A percentile compares a stretch with the other conserved stretches of the same genome.
These are phyloP conservation scores for Zygosaccharomyces bailii DNA, from an alignment of 805 yeast genomes.

Conservation along the genomic window DNA sequence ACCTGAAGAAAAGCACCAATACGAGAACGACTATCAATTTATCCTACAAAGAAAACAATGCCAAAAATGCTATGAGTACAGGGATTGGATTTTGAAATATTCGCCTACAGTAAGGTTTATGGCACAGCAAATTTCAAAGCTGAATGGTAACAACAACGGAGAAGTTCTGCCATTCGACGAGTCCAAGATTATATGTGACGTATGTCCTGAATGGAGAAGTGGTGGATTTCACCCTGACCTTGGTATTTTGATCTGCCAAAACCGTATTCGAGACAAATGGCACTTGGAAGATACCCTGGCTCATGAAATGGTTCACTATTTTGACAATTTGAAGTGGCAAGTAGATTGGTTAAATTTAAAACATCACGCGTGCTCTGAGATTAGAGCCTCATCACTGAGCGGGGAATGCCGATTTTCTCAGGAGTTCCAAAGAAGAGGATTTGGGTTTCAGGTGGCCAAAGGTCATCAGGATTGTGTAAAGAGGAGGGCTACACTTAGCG, in stretches of 20 bases:
- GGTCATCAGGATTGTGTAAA: conserved; percentile 91
- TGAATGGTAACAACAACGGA: conserved; percentile 34
- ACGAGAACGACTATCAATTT: conserved; percentile 51
- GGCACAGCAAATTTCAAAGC: conserved; percentile 74
- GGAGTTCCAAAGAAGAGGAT: conserved; percentile 55
- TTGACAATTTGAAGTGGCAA: conserved; percentile 82
- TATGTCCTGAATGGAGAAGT: conserved; percentile 75
- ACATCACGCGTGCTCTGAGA: conserved; percentile 97
- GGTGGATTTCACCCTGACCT: conserved; percentile 93
- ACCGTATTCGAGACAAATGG: conserved; percentile 67
- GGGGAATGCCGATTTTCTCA: conserved; percentile 94
- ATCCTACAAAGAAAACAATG: conserved; percentile 54
- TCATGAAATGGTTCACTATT: conserved; percentile 91
- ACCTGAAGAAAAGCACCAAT: conserved; percentile 48
- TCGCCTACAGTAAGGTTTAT: conserved; percentile 86
- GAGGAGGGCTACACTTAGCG: conserved; percentile 83
- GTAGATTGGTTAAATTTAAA: conserved; percentile 80
- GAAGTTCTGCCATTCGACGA: conserved; percentile 25
- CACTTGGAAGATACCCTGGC: conserved; percentile 88
- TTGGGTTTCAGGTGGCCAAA: conserved; percentile 51
- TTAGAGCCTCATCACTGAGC: conserved; percentile 85
- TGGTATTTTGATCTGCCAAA: conserved; percentile 85
- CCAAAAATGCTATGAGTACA: conserved; percentile 62
- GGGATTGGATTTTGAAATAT: conserved; percentile 74
- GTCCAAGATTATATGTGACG: conserved; percentile 59